phyloP scores from a whole-genome alignment of 2,329 filamentous ascomycete genomes.

The Neopestalotiopsis rosae region DNA sequence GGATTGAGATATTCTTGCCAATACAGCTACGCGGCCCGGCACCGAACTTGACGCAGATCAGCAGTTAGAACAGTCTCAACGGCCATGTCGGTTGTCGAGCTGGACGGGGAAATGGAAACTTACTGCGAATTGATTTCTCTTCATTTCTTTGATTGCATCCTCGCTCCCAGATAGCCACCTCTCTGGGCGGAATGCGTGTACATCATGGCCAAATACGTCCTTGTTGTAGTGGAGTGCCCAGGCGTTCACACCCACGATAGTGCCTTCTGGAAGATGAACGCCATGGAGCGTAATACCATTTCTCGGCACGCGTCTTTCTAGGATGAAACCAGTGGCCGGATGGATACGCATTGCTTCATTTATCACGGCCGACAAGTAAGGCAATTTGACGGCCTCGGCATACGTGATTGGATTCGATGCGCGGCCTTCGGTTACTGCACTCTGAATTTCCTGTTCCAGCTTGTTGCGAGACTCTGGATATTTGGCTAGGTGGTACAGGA shows the following conservation, averaged over 20 bases:
- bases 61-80: background rate
- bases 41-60: constrained; percentile 46
- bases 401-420: constrained; percentile 27
- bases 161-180: constrained; percentile 42
- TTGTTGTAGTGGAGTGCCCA: constrained; percentile 42
- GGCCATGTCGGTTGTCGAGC: background rate
- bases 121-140: constrained; percentile 25
- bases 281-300: constrained; percentile 48
- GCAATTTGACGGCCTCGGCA: constrained; percentile 46
- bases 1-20: constrained; percentile 20
- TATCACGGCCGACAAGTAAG: constrained; percentile 58
- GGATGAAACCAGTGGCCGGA: constrained; percentile 51
- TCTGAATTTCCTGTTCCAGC: constrained; percentile 19
- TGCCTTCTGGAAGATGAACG: constrained; percentile 35
- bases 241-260: constrained; percentile 41
- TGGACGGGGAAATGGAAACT: background rate
- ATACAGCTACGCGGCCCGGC: constrained; percentile 56
- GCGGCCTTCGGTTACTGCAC: background rate
- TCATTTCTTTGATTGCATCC: constrained; percentile 33
- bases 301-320: constrained; percentile 53
- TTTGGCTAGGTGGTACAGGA: constrained; percentile 50
- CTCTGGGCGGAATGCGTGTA: constrained; percentile 44
- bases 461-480: constrained; percentile 15
- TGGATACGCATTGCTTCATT: constrained; percentile 59
- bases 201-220: constrained; percentile 38